Evolutionary conservation across 805 yeast species (phyloP), one percentile per base, ranked within the genome.

Genomic region (Candida ortonii): DNA sequence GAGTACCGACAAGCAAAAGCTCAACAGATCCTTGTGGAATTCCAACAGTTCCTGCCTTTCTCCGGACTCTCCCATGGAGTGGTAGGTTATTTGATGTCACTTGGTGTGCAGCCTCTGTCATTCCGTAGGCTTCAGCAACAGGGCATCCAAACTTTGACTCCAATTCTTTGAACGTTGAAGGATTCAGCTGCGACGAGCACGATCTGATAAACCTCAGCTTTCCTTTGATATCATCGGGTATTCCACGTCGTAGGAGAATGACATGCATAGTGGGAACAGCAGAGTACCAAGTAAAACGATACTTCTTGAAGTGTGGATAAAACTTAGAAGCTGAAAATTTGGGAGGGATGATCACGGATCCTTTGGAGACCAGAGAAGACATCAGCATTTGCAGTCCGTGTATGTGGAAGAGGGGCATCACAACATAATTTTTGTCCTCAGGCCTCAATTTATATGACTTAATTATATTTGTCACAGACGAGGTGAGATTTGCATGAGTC

Each of bases 41-140:
- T 21, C 62, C 62, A 15, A 81, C 87, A 5, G 87, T 78, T 11
- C 87, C 86, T 7, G 86, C 76, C 57, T 72, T 75, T 43, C 85
- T 67, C 41, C 68, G 56, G 10, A 79, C 81, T 8, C 82, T 79
- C 11, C 50, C 50, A 25, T 41, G 47, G 16, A 47, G 41, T 22
- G 85, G 84, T 25, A 80, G 58, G 44, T 73, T 70, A 57, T 81
- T 81, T 3, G 87, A 79, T 8, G 84, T 76, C 80, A 81, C 82
- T 56, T 81, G 87, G 55, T 81, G 88, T n/a, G 84, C 70, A 1
- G 85, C 85, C 53, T 81, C 89, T 2, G 88, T 81, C 86, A 81
- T 80, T 4, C 87, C 88, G 51, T 81, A 81, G 0, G 88, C 88
- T 55, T 81, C 89, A 11, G 80, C 52, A 0, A 81, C 87, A 1